These are phyloP conservation scores for Neofusicoccum sp. DNA, from an alignment of 2,329 filamentous ascomycete genomes.

Conservation along the genomic window DNA sequence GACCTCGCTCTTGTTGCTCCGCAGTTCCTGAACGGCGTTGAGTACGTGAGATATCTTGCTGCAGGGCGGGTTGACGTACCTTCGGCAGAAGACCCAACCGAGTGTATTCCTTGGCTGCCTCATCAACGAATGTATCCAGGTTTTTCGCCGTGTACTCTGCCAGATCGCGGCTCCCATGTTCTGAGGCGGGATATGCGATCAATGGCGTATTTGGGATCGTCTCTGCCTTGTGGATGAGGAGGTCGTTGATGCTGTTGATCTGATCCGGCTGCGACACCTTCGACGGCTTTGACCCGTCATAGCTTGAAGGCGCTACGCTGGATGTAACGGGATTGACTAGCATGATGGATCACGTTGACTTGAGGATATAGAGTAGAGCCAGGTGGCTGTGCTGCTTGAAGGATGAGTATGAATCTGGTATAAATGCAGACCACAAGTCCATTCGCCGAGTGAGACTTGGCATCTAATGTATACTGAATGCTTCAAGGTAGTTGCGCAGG, in stretches of 20 bases:
- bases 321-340: background rate
- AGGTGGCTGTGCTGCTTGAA: background rate
- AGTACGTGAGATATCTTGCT: background rate
- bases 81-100: slow-evolving; percentile 28
- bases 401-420: background rate
- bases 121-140: slow-evolving; percentile 32
- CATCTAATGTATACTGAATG: background rate
- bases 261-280: slow-evolving; percentile 12
- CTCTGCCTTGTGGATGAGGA: slow-evolving; percentile 13
- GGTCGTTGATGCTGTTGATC: slow-evolving; percentile 18
- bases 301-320: background rate
- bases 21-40: background rate
- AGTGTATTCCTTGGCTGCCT: slow-evolving; percentile 28
- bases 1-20: slow-evolving; percentile 18
- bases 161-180: slow-evolving; percentile 29
- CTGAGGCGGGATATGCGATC: slow-evolving; percentile 28
- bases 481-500: background rate
- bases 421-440: background rate
- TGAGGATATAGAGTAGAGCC: background rate
- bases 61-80: slow-evolving; percentile 21
- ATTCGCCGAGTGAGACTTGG: background rate
- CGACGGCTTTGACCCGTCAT: slow-evolving; percentile 6
- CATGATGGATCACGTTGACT: background rate
- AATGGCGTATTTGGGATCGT: slow-evolving; percentile 26
- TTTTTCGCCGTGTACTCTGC: slow-evolving; percentile 32